A percentile compares a stretch with the other conserved stretches of the same genome.
phyloP scores from a whole-genome alignment of 2,329 filamentous ascomycete species.

The Pyrenochaeta sp. region DNA sequence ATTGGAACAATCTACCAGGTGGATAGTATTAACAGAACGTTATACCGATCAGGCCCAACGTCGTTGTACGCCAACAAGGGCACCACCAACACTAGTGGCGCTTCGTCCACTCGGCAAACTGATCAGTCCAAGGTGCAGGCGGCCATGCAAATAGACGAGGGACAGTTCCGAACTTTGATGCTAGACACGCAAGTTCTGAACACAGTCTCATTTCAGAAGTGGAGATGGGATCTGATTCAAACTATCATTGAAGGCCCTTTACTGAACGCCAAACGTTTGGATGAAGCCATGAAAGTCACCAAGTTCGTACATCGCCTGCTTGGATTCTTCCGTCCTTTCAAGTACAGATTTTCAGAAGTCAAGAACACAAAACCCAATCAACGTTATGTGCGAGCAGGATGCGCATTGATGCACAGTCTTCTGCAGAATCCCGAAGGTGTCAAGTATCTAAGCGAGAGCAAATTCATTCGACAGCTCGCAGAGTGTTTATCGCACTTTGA shows the following conservation, averaged over 20 bases:
- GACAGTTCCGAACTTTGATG: slow-evolving; percentile 68
- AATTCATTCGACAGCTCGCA: slow-evolving; percentile 89
- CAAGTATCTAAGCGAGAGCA: slow-evolving; percentile 88
- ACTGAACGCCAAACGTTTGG: slow-evolving; percentile 87
- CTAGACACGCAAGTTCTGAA: slow-evolving; percentile 86
- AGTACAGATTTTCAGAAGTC: slow-evolving; percentile 90
- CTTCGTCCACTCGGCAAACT: slow-evolving; percentile 48
- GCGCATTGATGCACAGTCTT: slow-evolving; percentile 84
- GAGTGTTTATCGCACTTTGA: slow-evolving; percentile 97
- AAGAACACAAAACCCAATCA: slow-evolving; percentile 92
- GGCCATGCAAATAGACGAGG: slow-evolving; percentile 70
- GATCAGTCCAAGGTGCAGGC: slow-evolving; percentile 62
- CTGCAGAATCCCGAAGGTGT: slow-evolving; percentile 86
- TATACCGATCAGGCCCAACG: slow-evolving; percentile 77
- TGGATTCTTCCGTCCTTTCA: slow-evolving; percentile 96
- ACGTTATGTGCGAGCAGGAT: slow-evolving; percentile 90
- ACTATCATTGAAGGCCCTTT: slow-evolving; percentile 92
- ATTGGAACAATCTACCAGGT: slow-evolving; percentile 96
- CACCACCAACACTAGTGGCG: slow-evolving; percentile 25
- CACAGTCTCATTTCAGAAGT: slow-evolving; percentile 90
- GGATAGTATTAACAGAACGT: slow-evolving; percentile 92
- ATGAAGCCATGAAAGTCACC: slow-evolving; percentile 92
- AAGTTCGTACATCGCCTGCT: slow-evolving; percentile 96
- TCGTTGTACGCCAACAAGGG: slow-evolving; percentile 45
- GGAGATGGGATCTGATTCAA: slow-evolving; percentile 95